These are phyloP conservation scores for Hypoxylon sp. DNA, from an alignment of 2,329 filamentous ascomycete genomes.

Conservation along the genomic window DNA sequence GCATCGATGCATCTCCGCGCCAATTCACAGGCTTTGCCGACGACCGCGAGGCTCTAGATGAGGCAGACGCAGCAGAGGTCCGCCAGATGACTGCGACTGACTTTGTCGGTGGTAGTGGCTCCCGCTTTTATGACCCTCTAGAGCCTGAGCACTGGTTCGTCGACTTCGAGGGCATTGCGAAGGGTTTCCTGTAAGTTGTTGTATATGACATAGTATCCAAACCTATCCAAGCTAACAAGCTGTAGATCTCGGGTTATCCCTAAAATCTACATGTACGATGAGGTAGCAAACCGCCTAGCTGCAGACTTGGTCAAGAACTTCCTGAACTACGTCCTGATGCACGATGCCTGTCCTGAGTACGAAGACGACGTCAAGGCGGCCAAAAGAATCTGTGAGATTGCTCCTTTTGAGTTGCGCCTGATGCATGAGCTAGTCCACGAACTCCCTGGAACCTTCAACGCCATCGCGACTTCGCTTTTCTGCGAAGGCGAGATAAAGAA, in stretches of 20 bases:
- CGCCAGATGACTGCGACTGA: slow-evolving; percentile 75
- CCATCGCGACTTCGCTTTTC: slow-evolving; percentile 79
- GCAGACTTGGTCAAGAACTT: slow-evolving; percentile 85
- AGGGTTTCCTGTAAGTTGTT: slow-evolving; percentile 80
- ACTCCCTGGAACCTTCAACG: slow-evolving; percentile 86
- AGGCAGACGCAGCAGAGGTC: slow-evolving; percentile 75
- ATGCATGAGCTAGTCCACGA: slow-evolving; percentile 65
- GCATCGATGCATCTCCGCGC: slow-evolving; percentile 73
- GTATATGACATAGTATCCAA: neutral
- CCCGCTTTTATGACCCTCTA: slow-evolving; percentile 67
- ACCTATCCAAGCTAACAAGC: slow-evolving; percentile 34
- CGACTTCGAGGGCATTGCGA: slow-evolving; percentile 83
- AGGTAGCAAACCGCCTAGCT: slow-evolving; percentile 69
- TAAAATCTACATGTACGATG: slow-evolving; percentile 69
- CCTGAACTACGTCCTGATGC: slow-evolving; percentile 86
- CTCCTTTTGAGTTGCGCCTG: slow-evolving; percentile 76
- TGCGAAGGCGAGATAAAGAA: slow-evolving; percentile 57
- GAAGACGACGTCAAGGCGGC: slow-evolving; percentile 76
- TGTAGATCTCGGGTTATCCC: slow-evolving; percentile 70
- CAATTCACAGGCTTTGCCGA: slow-evolving; percentile 74
- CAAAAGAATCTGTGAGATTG: slow-evolving; percentile 75
- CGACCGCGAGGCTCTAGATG: slow-evolving; percentile 65
- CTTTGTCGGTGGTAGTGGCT: slow-evolving; percentile 64
- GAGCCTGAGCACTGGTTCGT: slow-evolving; percentile 76
- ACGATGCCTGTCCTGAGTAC: slow-evolving; percentile 90